Evolutionary conservation across 2,329 filamentous ascomycete genomes (phyloP).

Genomic region (Fusarium sp.): DNA sequence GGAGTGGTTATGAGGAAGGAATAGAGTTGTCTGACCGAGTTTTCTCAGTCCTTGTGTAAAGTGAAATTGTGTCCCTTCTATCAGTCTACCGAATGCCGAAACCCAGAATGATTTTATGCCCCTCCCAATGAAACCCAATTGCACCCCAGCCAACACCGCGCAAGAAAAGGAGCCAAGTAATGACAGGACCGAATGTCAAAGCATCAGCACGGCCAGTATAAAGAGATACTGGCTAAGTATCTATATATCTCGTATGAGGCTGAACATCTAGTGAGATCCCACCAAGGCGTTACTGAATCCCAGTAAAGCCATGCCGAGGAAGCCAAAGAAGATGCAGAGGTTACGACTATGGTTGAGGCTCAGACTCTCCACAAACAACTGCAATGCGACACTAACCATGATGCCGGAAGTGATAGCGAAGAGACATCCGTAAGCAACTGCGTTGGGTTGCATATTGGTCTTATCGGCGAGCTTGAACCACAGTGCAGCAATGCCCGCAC

Average conservation of each 20-base stretch:
- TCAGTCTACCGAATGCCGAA: constrained; percentile 5
- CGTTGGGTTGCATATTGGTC: constrained; percentile 59
- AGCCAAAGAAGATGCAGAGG: constrained; percentile 81
- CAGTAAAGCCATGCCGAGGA: constrained; percentile 87
- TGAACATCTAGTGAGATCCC: constrained; percentile 56
- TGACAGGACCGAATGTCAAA: neutral
- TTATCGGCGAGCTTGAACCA: constrained; percentile 80
- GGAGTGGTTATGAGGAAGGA: neutral
- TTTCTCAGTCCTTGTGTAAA: neutral
- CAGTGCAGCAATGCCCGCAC: constrained; percentile 82
- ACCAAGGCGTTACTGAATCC: constrained; percentile 87
- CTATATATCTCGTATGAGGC: neutral
- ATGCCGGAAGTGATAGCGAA: constrained; percentile 93
- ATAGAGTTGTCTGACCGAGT: neutral
- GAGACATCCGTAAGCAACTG: constrained; percentile 78
- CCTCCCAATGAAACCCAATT: neutral
- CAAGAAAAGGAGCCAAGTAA: constrained; percentile 7
- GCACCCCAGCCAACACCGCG: constrained; percentile 25
- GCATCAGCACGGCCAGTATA: neutral
- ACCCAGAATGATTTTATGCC: constrained; percentile 6
- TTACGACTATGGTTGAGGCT: constrained; percentile 82
- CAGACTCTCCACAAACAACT: constrained; percentile 87
- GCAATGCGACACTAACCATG: constrained; percentile 92
- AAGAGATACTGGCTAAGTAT: neutral
- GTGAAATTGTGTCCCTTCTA: constrained; percentile 30